Evolutionary conservation across 305 asterid species (phyloP), one percentile per base, ranked within the genome.

Genomic region (Fraxinus xanthoxyloides): DNA sequence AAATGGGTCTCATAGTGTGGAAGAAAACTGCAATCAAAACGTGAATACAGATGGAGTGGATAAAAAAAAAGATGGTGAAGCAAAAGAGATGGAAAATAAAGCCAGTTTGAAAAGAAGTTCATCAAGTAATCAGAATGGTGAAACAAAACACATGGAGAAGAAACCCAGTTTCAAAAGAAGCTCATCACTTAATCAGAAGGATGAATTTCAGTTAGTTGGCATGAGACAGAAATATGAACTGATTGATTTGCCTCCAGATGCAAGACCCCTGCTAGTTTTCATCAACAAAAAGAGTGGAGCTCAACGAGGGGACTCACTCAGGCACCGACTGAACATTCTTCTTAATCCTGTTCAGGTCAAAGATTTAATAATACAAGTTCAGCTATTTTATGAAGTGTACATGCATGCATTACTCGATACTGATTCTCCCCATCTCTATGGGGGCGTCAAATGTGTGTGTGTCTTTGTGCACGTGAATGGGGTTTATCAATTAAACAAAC

Each of bases 211-310:
- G 82, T 83, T 86, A 61, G 73, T 79, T 56, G 92, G 86, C 73
- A 86, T 84, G 92, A 90, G 82, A 79, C 98, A 87, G 85, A 90
- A 83, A 72, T 96, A 90, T 82, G 99, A 96, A 84, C 85, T 96
- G 94, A 82, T 92, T 84, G 98, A 96, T 85, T 89, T 96, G 86
- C 98, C 99, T 80, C 86, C 96, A 79, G 98, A 94, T 54, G 92
- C 98, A 54, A 92, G 99, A 80, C 98, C 99, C 73, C 87, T 96
- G 85, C 85, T 96, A 79, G 97, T 93, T 79, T 94, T 94, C 78
- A 90, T 93, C 83, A 96, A 94, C 92, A 93, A 90, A 88, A 96
- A 94, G 89, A 96, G 99, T 89, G 98, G 99, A 85, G 99, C 99
- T 85, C 98, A 92, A 87, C 87, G 97, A 76, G 99, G 98, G 83